These are phyloP conservation scores for Aspergillus uvarum DNA, from an alignment of 2,329 filamentous ascomycete genomes.

Conservation along the genomic window DNA sequence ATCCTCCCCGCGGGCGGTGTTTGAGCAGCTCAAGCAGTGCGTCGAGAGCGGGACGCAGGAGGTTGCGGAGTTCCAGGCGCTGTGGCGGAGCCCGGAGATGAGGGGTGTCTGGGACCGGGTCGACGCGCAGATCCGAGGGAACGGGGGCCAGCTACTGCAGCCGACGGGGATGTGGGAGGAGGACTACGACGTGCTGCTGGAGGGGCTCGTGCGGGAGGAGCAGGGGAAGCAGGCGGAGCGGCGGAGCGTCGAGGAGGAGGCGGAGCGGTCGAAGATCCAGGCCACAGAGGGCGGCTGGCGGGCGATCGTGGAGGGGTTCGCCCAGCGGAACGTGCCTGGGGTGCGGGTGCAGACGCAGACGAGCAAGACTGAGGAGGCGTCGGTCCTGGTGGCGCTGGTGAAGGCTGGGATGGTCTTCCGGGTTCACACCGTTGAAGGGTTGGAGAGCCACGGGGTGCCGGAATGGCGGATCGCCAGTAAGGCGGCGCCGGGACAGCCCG, in stretches of 20 bases:
- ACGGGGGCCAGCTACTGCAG: slow-evolving; percentile 38
- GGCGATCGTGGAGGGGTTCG: slow-evolving; percentile 34
- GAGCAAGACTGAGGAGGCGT: slow-evolving; percentile 23
- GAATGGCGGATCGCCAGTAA: slow-evolving; percentile 39
- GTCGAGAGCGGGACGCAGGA: slow-evolving; percentile 38
- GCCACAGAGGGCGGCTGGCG: slow-evolving; percentile 35
- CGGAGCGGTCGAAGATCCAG: slow-evolving; percentile 28
- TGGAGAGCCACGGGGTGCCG: slow-evolving; percentile 19
- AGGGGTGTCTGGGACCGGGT: slow-evolving; percentile 40
- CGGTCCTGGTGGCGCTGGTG: slow-evolving; percentile 30
- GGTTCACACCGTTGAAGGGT: slow-evolving; percentile 25
- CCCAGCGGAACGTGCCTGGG: slow-evolving; percentile 26
- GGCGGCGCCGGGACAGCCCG: slow-evolving; percentile 22
- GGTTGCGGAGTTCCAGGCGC: slow-evolving; percentile 38
- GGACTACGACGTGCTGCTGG: slow-evolving; percentile 40
- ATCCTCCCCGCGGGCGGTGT: slow-evolving; percentile 37
- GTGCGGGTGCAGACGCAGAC: slow-evolving; percentile 29
- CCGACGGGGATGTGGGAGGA: slow-evolving; percentile 41
- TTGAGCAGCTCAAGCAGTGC: slow-evolving; percentile 35
- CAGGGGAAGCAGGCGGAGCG: slow-evolving; percentile 26
- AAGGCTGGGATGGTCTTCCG: slow-evolving; percentile 38
- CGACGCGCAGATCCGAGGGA: slow-evolving; percentile 37
- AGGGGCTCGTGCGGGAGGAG: slow-evolving; percentile 33
- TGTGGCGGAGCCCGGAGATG: slow-evolving; percentile 44
- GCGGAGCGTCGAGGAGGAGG: slow-evolving; percentile 29